Conservation (phyloP, 331 rosid species). For the Pyracantha coccinea region DNA sequence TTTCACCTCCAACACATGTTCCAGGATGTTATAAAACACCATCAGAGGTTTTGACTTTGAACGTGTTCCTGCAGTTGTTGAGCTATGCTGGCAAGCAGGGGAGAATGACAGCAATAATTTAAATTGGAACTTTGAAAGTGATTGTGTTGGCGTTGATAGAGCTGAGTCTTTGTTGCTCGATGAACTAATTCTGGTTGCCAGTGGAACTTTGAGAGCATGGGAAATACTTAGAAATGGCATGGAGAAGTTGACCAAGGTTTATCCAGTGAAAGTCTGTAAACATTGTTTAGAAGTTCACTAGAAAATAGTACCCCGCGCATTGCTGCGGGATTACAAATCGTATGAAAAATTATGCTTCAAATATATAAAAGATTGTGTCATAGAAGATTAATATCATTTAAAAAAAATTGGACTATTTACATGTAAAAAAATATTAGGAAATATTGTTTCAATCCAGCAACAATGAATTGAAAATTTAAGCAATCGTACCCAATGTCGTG, state of each 20-base stretch:
- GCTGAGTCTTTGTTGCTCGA: conserved; percentile 26
- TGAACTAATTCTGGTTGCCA: conserved; percentile 47
- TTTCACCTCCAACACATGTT: conserved; percentile 65
- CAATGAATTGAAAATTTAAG: no score
- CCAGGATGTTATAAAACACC: conserved; percentile 61
- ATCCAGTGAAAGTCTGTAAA: conserved; percentile 82
- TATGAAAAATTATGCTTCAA: no score
- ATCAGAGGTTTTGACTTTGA: conserved; percentile 81
- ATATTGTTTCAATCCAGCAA: no score
- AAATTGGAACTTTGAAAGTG: conserved; percentile 28
- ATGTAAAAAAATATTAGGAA: no score
- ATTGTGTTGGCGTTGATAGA: conserved; percentile 18
- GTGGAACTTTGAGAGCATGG: conserved; percentile 63
- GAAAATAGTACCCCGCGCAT: no score
- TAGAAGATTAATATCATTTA: no score
- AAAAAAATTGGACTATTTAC: no score
- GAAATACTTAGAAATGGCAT: conserved; percentile 67
- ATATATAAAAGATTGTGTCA: no score
- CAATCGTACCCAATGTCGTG: no score
- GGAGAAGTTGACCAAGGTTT: conserved; percentile 57
- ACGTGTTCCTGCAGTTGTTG: conserved; percentile 78
- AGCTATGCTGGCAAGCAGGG: conserved; percentile 91
- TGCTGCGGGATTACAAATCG: no score
- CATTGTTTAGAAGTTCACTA: conserved; percentile 76
- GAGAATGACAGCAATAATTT: conserved; percentile 28